These are phyloP conservation scores for Cymbidium sinense DNA, from an alignment of 106 monocot genomes.

Conservation along the genomic window DNA sequence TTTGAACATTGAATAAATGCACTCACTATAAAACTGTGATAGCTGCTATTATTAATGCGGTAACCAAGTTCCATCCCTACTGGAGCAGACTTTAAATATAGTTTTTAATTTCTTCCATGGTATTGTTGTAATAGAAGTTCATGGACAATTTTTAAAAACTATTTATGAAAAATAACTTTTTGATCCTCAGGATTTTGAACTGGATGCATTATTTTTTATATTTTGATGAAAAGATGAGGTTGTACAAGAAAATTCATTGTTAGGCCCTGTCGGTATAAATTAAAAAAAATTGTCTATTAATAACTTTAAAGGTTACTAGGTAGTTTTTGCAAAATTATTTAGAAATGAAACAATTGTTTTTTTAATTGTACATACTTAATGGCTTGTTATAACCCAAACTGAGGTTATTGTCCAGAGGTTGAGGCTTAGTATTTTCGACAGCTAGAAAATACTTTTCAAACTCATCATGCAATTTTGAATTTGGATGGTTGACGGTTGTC, in stretches of 20 bases:
- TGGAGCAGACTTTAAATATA: not conserved
- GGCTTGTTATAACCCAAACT: no score
- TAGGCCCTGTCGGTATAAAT: not conserved
- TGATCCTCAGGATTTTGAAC: not conserved
- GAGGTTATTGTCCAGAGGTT: no score
- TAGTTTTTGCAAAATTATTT: not conserved
- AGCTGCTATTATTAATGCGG: not conserved
- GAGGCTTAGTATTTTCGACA: no score
- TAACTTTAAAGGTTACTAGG: not conserved
- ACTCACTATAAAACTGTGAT: not conserved
- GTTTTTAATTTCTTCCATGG: not conserved
- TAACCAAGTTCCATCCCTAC: not conserved
- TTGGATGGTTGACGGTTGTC: no score
- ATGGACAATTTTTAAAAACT: not conserved
- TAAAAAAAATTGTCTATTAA: no score
- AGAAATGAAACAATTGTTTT: not conserved
- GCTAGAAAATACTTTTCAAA: no score
- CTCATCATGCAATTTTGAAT: no score
- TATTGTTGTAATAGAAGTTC: not conserved
- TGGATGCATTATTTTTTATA: not conserved
- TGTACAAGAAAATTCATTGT: not conserved
- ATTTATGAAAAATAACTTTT: not conserved
- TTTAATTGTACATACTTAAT: not conserved
- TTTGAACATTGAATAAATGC: not conserved
- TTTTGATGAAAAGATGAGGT: not conserved